phyloP scores from a whole-genome alignment of 192 early-diverging fungal genomes.

The Tieghemiomyces parasiticus region DNA sequence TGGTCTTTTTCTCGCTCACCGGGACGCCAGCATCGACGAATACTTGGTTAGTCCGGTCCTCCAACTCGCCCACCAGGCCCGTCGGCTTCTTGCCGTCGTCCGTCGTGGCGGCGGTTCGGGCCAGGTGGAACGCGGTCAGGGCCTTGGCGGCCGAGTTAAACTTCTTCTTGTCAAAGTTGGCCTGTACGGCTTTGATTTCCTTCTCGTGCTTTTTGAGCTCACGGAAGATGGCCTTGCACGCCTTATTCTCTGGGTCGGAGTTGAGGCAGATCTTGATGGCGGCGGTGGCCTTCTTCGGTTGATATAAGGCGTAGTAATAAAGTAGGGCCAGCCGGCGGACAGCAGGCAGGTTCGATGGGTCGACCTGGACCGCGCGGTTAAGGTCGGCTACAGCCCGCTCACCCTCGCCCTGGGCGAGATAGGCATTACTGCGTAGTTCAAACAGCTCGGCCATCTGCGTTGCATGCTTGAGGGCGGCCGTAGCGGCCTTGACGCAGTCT shows the following conservation, averaged over 20 bases:
- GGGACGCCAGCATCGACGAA: background rate
- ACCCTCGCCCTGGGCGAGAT: constrained; percentile 53
- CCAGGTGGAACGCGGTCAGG: constrained; percentile 13
- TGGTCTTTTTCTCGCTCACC: background rate
- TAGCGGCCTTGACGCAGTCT: constrained; percentile 33
- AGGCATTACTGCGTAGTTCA: constrained; percentile 53
- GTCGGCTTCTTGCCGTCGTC: constrained; percentile 16
- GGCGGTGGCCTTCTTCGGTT: constrained; percentile 48
- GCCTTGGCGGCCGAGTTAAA: constrained; percentile 33
- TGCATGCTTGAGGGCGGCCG: constrained; percentile 34
- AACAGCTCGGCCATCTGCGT: constrained; percentile 40
- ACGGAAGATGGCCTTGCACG: constrained; percentile 63
- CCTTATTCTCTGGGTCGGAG: constrained; percentile 83
- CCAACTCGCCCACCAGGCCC: constrained; percentile 22
- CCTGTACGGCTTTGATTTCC: constrained; percentile 40
- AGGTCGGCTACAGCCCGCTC: constrained; percentile 75
- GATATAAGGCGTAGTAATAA: constrained; percentile 49
- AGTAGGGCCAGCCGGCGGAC: constrained; percentile 51
- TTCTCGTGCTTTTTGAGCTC: constrained; percentile 63
- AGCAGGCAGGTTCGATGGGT: constrained; percentile 44
- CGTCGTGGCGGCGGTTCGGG: constrained; percentile 12
- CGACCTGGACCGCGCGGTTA: constrained; percentile 58
- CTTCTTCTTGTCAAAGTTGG: constrained; percentile 33
- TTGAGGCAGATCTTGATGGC: constrained; percentile 74
- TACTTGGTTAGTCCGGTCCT: constrained; percentile 42